Conservation (phyloP, 179 eudicot species). For the Drosera spatulata region DNA sequence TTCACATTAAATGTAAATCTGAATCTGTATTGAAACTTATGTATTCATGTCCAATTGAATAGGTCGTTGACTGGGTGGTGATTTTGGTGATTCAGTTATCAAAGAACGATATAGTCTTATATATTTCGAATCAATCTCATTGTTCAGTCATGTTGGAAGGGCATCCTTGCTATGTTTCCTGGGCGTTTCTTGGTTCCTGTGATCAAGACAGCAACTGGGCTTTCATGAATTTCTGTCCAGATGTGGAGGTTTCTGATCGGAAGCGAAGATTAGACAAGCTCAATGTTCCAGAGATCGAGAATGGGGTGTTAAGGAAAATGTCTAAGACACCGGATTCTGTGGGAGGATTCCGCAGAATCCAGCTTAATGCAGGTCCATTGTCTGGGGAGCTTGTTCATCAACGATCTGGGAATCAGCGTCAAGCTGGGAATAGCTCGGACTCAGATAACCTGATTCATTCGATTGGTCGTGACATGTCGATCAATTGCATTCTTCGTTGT, state of each 20-base stretch:
- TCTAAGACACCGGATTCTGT: slow-evolving; percentile 18
- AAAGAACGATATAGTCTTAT: slow-evolving; percentile 1
- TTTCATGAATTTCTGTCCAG: slow-evolving; percentile 35
- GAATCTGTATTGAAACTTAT: not conserved
- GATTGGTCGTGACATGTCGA: slow-evolving; percentile 48
- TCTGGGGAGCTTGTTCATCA: slow-evolving; percentile 15
- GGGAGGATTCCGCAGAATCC: slow-evolving; percentile 17
- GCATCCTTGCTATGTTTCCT: slow-evolving; percentile 39
- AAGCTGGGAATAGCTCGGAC: slow-evolving; percentile 33
- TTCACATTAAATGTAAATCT: slow-evolving; percentile 1
- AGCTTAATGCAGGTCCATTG: slow-evolving; percentile 14
- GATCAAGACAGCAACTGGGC: slow-evolving; percentile 44
- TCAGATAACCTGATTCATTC: slow-evolving; percentile 40
- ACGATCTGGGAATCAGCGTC: slow-evolving; percentile 13
- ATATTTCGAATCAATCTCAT: slow-evolving; percentile 4
- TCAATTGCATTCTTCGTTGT: slow-evolving; percentile 48
- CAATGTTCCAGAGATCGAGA: slow-evolving; percentile 13
- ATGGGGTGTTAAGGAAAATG: slow-evolving; percentile 21
- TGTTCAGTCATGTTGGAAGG: slow-evolving; percentile 62
- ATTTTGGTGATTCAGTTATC: slow-evolving; percentile 7
- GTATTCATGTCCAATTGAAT: slow-evolving; percentile 7
- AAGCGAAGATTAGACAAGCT: slow-evolving; percentile 44
- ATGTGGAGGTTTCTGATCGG: slow-evolving; percentile 25
- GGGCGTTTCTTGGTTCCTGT: slow-evolving; percentile 44
- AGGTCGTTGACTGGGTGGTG: slow-evolving; percentile 7